Conservation (phyloP, 768 basidiomycete species). For the Hygrophorus pudorinus region DNA sequence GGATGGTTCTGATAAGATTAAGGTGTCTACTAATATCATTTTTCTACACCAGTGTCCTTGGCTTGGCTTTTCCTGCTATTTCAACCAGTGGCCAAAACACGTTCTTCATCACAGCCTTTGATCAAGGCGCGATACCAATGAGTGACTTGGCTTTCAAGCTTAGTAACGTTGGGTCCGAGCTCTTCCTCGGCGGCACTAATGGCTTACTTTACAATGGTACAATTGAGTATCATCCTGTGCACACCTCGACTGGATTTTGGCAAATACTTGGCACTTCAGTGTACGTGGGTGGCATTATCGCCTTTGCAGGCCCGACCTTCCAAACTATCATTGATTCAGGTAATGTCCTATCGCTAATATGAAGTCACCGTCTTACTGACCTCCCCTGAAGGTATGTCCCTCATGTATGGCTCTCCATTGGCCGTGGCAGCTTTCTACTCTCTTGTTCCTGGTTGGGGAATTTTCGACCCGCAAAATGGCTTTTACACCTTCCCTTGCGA, state of each 20-base stretch:
- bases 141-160: slow-evolving; percentile 34
- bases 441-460: not conserved
- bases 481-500: slow-evolving; percentile 4
- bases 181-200: too few relatives aligned
- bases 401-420: slow-evolving; percentile 21
- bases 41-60: slow-evolving; percentile 10
- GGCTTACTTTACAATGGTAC: too few relatives aligned
- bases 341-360: too few relatives aligned
- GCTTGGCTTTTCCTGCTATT: slow-evolving; percentile 25
- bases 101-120: slow-evolving; percentile 32
- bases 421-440: slow-evolving; percentile 10
- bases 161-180: too few relatives aligned
- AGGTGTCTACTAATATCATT: slow-evolving; percentile 28
- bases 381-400: slow-evolving; percentile 26
- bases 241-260: too few relatives aligned
- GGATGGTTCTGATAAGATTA: slow-evolving; percentile 21
- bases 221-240: too few relatives aligned
- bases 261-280: not conserved
- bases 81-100: slow-evolving; percentile 23
- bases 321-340: too few relatives aligned
- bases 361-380: not conserved
- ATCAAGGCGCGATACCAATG: slow-evolving; percentile 19
- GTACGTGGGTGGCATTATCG: not conserved
- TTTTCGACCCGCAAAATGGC: not conserved
- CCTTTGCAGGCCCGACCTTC: not conserved